Evolutionary conservation across 2,329 filamentous ascomycete species (phyloP), one percentile per base, ranked within the genome.

Genomic region (Penicillium sp.): DNA sequence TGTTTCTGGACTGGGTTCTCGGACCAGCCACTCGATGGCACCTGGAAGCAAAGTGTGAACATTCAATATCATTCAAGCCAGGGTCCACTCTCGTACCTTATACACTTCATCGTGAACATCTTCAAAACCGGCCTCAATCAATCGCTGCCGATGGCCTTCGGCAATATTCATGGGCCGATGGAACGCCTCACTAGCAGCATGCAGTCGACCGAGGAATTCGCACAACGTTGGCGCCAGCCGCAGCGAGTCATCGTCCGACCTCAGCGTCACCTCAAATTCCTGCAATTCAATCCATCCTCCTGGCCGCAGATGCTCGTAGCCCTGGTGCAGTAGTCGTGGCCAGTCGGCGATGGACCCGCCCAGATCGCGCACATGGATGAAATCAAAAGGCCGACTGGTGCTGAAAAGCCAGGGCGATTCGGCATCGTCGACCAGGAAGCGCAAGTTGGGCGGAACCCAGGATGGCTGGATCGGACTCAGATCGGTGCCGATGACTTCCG

Each of bases 101-200:
- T 65, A 72, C 4, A 71, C 50, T 2, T 65, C 57, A 50, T 76
- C 69, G 0, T 58, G 57, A 0, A 80, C 68, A 37, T 77, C 67
- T 30, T 65, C 59, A 44, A 79, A 79, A 0, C 77, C 77, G 0
- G 69, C 73, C 9, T 72, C 70, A 2, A 61, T 56, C 48, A 79
- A 64, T 37, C 68, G 65, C 28, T 62, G 55, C 42, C 65, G 61
- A 25, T 68, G 60, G 9, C 62, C 47, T 16, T 60, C 44, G 28
- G 60, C 62, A 14, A 64, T 56, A 28, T 56, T 52, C 51, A 64
- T 52, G 4, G 44, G 45, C 25, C 64, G 61, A 12, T 64, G 59
- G 22, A 62, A 62, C 35, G 50, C 52, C 27, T 41, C 45, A 15
- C 55, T 59, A 11, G 58, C 60, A 29, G 56, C 45, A 26, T 56